phyloP scores from a whole-genome alignment of 2,329 filamentous ascomycete species.

The Blumeria graminis region DNA sequence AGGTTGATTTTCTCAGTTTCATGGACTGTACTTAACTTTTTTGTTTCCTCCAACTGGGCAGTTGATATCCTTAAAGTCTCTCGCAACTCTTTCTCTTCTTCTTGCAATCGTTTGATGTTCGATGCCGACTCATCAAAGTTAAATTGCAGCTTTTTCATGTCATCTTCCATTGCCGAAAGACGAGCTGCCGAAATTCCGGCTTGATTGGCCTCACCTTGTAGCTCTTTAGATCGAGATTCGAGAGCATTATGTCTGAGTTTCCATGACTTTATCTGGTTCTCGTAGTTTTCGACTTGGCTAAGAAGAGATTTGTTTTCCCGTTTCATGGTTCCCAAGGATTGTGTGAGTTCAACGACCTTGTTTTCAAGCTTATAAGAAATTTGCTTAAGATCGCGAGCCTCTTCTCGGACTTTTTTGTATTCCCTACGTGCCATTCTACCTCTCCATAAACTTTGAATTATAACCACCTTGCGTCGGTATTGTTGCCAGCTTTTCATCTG shows the following conservation, averaged over 20 bases:
- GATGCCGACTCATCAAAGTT: constrained; percentile 75
- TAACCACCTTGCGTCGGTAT: constrained; percentile 69
- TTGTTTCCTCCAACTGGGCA: constrained; percentile 57
- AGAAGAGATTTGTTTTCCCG: constrained; percentile 77
- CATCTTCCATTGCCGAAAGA: constrained; percentile 74
- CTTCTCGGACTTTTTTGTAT: constrained; percentile 82
- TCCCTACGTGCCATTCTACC: constrained; percentile 55
- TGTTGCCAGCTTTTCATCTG: constrained; percentile 63
- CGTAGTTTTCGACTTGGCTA: constrained; percentile 83
- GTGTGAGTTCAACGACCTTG: constrained; percentile 96
- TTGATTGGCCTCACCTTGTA: constrained; percentile 92
- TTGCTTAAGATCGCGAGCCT: constrained; percentile 94
- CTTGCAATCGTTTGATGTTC: constrained; percentile 83
- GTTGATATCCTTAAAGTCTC: constrained; percentile 62
- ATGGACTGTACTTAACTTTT: constrained; percentile 46
- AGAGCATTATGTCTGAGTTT: constrained; percentile 76
- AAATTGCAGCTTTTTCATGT: constrained; percentile 76
- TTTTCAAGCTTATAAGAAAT: constrained; percentile 99
- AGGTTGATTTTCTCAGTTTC: constrained; percentile 72
- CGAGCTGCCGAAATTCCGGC: constrained; percentile 86
- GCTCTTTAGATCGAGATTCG: constrained; percentile 73
- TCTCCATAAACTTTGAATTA: constrained; percentile 84
- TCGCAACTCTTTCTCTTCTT: constrained; percentile 69
- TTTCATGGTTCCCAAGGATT: constrained; percentile 78
- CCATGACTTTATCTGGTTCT: constrained; percentile 88